Base-by-base conservation (phyloP, 2,329 filamentous ascomycete genomes). In the Sordariomycetes sp. region DNA sequence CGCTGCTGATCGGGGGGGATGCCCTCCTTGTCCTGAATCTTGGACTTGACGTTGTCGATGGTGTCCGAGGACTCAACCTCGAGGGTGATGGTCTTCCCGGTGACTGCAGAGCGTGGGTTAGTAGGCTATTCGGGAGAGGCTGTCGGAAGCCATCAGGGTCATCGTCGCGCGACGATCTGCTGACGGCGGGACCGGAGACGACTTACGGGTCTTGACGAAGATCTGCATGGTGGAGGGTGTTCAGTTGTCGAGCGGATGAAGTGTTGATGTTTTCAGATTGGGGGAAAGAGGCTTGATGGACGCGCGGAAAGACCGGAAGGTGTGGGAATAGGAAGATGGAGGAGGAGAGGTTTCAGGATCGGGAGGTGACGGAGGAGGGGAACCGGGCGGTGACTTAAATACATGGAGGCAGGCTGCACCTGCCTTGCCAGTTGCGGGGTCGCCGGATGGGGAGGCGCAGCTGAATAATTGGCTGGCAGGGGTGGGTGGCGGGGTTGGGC, bases 11-110 rank as follows among this genome's bases (percentile, higher is more conserved):
- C 93, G 66, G 92, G 92, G 70, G 93, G 93, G 68, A 97, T 97
- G 70, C 93, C 93, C 82, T 97, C 93, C 89, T 97, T 97, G 81
- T 97, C 92, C 83, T 97, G 93, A 78, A 97, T 97, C 89, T 97
- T 97, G 82, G 87, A 88, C 88, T 97, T 97, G 79, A 97, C 93
- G 86, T 97, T 97, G 87, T 97, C 93, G 82, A 97, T 97, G 71
- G 93, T 97, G 80, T 97, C 93, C 74, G 86, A 90, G 73, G 91
- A 96, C 87, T 97, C 93, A 76, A 97, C 92, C 88, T 97, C 93
- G 72, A 97, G 88, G 79, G 94, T 74, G 65, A 74, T 74, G 63
- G 71, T 74, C 72, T 74, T 74, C 69, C 91, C 91, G 75, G 92
- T 96, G 69, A 96, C 74, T 75, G 59, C 20, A 8, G 20, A 43